These are phyloP conservation scores for Colletotrichum sp. DNA, from an alignment of 2,329 filamentous ascomycete genomes.

Conservation along the genomic window DNA sequence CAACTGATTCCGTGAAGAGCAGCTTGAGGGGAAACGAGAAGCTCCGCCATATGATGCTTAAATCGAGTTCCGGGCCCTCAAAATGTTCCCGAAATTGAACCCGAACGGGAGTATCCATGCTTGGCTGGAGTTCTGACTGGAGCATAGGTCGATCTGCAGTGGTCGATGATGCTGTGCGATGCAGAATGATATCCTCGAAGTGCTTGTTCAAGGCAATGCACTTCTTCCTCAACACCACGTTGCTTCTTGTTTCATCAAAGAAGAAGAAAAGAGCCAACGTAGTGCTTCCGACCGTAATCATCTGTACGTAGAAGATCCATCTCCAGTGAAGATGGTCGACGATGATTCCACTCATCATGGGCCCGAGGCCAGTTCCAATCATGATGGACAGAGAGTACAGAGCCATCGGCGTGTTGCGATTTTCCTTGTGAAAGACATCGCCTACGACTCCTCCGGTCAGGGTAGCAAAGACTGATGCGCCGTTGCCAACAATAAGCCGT, in stretches of 20 bases:
- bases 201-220: slow-evolving; percentile 59
- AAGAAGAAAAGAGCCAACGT: slow-evolving; percentile 61
- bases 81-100: background rate
- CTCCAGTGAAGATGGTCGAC: slow-evolving; percentile 64
- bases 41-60: slow-evolving; percentile 28
- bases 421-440: slow-evolving; percentile 67
- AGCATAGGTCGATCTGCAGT: background rate
- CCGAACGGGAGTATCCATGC: background rate
- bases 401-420: slow-evolving; percentile 73
- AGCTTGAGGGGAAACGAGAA: slow-evolving; percentile 43
- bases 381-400: slow-evolving; percentile 67
- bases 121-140: background rate
- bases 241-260: slow-evolving; percentile 72
- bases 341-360: slow-evolving; percentile 63
- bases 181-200: background rate
- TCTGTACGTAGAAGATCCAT: slow-evolving; percentile 73
- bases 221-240: slow-evolving; percentile 66
- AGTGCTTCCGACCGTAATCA: slow-evolving; percentile 61
- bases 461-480: slow-evolving; percentile 52
- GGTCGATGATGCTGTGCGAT: background rate
- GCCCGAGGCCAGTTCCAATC: slow-evolving; percentile 68
- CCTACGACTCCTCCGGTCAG: slow-evolving; percentile 70
- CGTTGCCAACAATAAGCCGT: slow-evolving; percentile 67
- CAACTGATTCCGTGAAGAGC: slow-evolving; percentile 63
- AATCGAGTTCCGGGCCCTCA: slow-evolving; percentile 23